These are phyloP conservation scores for Erigeron philadelphicus DNA, from an alignment of 140 eudicot genomes.

Conservation along the genomic window DNA sequence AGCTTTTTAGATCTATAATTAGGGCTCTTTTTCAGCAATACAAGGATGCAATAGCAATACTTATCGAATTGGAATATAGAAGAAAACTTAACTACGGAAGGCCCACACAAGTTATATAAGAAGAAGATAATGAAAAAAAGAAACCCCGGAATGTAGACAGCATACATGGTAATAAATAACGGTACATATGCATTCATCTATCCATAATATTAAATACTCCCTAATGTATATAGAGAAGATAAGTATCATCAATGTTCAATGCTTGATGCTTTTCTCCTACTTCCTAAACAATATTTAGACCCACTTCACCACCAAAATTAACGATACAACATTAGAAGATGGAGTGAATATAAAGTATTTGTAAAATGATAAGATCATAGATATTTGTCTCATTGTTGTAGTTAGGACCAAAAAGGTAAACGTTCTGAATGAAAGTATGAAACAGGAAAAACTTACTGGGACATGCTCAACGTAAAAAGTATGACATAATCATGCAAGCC, in stretches of 20 bases:
- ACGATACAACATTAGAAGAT: background rate
- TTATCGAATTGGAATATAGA: background rate
- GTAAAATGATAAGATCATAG: slow-evolving; percentile 11
- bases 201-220: background rate
- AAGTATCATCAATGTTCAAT: background rate
- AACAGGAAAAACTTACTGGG: background rate
- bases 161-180: background rate
- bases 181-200: background rate
- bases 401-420: slow-evolving; percentile 2
- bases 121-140: background rate
- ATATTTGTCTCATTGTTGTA: slow-evolving; percentile 14
- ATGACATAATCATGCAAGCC: background rate
- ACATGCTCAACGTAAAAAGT: slow-evolving; percentile 3
- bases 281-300: slow-evolving; percentile 13
- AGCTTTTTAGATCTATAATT: no score
- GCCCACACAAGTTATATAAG: background rate
- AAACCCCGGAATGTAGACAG: background rate
- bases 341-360: slow-evolving; percentile 9
- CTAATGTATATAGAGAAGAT: background rate
- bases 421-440: no score
- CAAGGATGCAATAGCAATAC: slow-evolving; percentile 2
- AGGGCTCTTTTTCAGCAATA: background rate
- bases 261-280: slow-evolving; percentile 13
- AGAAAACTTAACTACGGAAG: background rate
- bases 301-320: slow-evolving; percentile 15